These are phyloP conservation scores for Erysimum pusillum DNA, from an alignment of 441 rosid species.

Conservation along the genomic window DNA sequence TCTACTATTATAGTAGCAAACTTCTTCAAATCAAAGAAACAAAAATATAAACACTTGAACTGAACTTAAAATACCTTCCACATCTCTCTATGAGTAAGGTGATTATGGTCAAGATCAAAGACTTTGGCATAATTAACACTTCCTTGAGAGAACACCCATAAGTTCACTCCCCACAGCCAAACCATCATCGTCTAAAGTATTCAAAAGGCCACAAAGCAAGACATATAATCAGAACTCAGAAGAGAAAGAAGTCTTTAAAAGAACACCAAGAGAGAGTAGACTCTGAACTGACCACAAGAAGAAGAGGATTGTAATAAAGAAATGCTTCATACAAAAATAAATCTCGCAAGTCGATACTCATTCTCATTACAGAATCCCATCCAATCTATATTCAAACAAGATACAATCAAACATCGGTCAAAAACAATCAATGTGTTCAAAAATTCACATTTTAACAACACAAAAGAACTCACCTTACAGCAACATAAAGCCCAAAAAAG, in stretches of 20 bases:
- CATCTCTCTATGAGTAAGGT: slow-evolving; percentile 70
- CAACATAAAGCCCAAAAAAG: slow-evolving; percentile 72
- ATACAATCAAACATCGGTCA: not conserved
- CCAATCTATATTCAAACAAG: slow-evolving; percentile 61
- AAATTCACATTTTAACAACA: slow-evolving; percentile 1
- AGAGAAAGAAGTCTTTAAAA: slow-evolving; percentile 23
- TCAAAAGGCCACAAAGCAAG: slow-evolving; percentile 6
- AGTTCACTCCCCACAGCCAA: slow-evolving; percentile 76
- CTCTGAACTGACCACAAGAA: slow-evolving; percentile 68
- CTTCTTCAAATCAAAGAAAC: not conserved
- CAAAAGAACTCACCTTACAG: slow-evolving; percentile 63
- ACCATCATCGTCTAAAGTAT: slow-evolving; percentile 76
- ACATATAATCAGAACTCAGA: slow-evolving; percentile 11
- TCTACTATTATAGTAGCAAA: not conserved
- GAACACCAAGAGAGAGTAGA: slow-evolving; percentile 26
- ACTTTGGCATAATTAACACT: slow-evolving; percentile 67
- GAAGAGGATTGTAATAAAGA: slow-evolving; percentile 82
- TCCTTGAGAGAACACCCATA: slow-evolving; percentile 78
- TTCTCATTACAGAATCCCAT: slow-evolving; percentile 88
- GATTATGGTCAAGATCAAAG: slow-evolving; percentile 72
- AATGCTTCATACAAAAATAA: slow-evolving; percentile 78
- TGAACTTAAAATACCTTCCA: slow-evolving; percentile 61
- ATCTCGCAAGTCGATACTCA: slow-evolving; percentile 71
- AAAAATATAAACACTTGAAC: not conserved
- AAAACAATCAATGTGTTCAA: slow-evolving; percentile 1